phyloP scores from a whole-genome alignment of 78 protist genomes.

The Guillardia theta region DNA sequence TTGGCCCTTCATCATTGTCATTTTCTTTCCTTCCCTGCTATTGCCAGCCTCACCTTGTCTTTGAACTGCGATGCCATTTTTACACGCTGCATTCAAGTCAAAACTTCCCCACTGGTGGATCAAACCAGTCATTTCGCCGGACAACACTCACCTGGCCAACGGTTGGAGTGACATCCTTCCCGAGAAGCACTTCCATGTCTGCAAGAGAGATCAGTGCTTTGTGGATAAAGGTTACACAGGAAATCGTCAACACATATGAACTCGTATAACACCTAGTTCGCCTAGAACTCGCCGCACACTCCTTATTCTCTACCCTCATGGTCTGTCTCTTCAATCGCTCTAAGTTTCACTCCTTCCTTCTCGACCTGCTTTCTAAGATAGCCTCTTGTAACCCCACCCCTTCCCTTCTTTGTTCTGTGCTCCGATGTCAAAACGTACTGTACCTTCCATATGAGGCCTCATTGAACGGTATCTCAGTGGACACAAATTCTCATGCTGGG shows the following conservation, averaged over 20 bases:
- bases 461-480: not conserved
- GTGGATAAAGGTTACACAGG: too few relatives aligned
- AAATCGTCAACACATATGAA: too few relatives aligned
- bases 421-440: not conserved
- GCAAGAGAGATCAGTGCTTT: not conserved
- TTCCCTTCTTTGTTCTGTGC: not conserved
- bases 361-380: not conserved
- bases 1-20: too few relatives aligned
- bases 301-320: too few relatives aligned
- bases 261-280: too few relatives aligned
- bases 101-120: too few relatives aligned
- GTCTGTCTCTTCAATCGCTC: too few relatives aligned
- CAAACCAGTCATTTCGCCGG: too few relatives aligned
- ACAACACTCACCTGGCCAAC: not conserved
- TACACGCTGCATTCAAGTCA: not conserved
- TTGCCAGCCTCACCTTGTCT: not conserved
- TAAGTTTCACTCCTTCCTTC: too few relatives aligned
- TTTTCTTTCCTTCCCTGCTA: not conserved
- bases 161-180: not conserved
- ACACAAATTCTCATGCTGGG: not conserved
- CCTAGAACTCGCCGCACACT: too few relatives aligned
- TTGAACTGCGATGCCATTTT: not conserved
- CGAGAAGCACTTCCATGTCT: not conserved
- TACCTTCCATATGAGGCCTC: not conserved
- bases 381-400: not conserved